Base-by-base conservation (phyloP, 1,284 basidiomycete species). In the Salmacisia buchloeana region DNA sequence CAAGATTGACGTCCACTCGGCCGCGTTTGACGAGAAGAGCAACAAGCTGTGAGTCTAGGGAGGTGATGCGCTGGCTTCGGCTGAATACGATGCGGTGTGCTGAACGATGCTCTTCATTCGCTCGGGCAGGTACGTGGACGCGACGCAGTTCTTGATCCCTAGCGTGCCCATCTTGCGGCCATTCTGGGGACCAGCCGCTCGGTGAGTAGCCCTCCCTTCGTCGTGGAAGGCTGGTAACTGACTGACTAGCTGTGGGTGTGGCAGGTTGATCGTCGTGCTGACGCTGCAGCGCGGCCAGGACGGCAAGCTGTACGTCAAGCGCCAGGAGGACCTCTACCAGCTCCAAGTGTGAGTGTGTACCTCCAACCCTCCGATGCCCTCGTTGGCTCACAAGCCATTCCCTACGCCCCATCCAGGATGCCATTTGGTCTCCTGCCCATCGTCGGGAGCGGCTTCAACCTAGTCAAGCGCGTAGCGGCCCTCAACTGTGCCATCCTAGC, bases 271-370 rank as follows among this genome's bases (percentile, higher is more conserved):
- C 18, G 72, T 78, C 29, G 64, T 67, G 1, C 66, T 79, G 4
- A 65, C 68, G 39, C 71, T 78, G 1, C 69, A 72, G 46, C 65
- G 71, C 1, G 72, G 73, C 9, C 69, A 67, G 23, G 76, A 79
- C 45, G 73, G 71, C 18, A 72, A 72, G 60, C 73, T 74, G 63
- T 79, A 79, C 67, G 45, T 79, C 60, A 68, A 73, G 63, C 63
- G 71, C 18, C 77, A 79, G 57, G 62, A 75, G 45, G 77, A 79
- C 59, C 62, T 71, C 13, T 79, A 79, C 38, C 60, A 66, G 9
- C 68, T 68, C 5, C 69, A 75, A 57, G 68, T 68, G 68, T 73
- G 61, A 67, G 70, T 67, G 1, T 18, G 13, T 29, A 45, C 41
- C n/a, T 7, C 27, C 31, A 39, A 18, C 7, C 31, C 33, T 52